A percentile compares a stretch with the other conserved stretches of the same genome.
phyloP scores from a whole-genome alignment of 768 basidiomycete species.

The Paxillus involutus region DNA sequence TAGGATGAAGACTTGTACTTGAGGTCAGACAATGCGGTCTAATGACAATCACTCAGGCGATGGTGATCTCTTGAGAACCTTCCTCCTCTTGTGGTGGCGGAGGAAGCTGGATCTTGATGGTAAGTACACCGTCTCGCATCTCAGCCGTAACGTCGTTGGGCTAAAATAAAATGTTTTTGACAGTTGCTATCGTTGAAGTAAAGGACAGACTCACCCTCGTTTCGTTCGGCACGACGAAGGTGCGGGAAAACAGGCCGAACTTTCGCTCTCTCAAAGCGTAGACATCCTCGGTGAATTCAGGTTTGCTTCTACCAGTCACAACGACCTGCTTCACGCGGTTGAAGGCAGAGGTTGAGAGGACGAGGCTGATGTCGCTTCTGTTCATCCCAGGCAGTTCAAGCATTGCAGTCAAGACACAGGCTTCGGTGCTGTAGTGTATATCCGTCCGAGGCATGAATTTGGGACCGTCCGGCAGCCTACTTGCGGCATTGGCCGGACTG shows the following conservation, averaged over 20 bases:
- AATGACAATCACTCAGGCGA: constrained; percentile 40
- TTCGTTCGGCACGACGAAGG: constrained; percentile 53
- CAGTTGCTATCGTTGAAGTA: neutral
- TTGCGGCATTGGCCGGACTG: constrained; percentile 20
- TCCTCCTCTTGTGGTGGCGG: constrained; percentile 43
- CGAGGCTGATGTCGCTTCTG: constrained; percentile 55
- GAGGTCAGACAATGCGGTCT: constrained; percentile 11
- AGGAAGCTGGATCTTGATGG: constrained; percentile 53
- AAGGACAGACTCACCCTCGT: constrained; percentile 49
- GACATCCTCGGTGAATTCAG: constrained; percentile 41
- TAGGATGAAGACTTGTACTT: constrained; percentile 5
- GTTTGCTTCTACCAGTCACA: constrained; percentile 46
- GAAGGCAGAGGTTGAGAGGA: constrained; percentile 58
- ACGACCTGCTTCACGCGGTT: constrained; percentile 63
- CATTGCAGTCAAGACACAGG: constrained; percentile 53
- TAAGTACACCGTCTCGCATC: constrained; percentile 62
- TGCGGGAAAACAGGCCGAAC: constrained; percentile 49
- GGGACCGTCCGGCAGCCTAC: constrained; percentile 3
- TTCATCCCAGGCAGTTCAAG: constrained; percentile 72
- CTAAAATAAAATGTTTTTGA: constrained; percentile 31
- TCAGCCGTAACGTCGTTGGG: constrained; percentile 52
- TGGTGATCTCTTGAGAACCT: constrained; percentile 46
- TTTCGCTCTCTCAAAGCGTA: constrained; percentile 55
- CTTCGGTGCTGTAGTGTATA: constrained; percentile 53
- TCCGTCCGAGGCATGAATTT: constrained; percentile 59